Percentiles rank a stretch among this genome's conserved stretches.
phyloP scores from a whole-genome alignment of 176 grass and related monocot genomes.

The Cocos nucifera region DNA sequence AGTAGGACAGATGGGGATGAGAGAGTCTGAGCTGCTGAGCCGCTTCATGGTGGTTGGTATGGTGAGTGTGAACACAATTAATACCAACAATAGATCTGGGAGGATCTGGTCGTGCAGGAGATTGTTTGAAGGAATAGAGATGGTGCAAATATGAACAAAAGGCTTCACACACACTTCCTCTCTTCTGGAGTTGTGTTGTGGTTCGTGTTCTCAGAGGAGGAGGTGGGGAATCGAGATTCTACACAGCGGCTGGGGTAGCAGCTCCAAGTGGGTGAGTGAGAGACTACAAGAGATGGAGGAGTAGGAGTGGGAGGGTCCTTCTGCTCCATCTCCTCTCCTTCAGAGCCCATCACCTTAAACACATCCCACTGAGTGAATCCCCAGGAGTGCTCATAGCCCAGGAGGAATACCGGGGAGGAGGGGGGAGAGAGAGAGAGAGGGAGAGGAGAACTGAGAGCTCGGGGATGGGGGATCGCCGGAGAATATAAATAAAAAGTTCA shows the following conservation, averaged over 20 bases:
- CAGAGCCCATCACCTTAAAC: slow-evolving; percentile 29
- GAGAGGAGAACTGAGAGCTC: neutral
- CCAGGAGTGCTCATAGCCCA: neutral
- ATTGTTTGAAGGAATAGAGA: too few relatives aligned
- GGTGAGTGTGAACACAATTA: neutral
- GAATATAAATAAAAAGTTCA: slow-evolving; percentile 16
- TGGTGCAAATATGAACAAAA: slow-evolving; percentile 4
- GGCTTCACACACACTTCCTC: too few relatives aligned
- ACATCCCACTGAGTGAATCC: too few relatives aligned
- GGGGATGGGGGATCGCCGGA: neutral
- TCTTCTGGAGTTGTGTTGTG: too few relatives aligned
- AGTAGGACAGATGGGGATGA: slow-evolving; percentile 22
- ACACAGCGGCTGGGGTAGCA: slow-evolving; percentile 11
- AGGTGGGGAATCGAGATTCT: neutral
- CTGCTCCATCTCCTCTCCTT: slow-evolving; percentile 27
- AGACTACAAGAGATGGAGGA: slow-evolving; percentile 3
- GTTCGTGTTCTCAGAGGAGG: too few relatives aligned
- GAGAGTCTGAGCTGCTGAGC: slow-evolving; percentile 20
- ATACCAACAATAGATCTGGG: neutral
- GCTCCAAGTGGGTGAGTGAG: neutral
- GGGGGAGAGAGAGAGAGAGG: neutral
- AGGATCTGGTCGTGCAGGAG: too few relatives aligned
- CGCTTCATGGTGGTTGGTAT: slow-evolving; percentile 21
- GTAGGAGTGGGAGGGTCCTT: slow-evolving; percentile 5
- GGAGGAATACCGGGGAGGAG: neutral